These are phyloP conservation scores for Thielaviopsis musarum DNA, from an alignment of 2,329 filamentous ascomycete species.

Conservation along the genomic window DNA sequence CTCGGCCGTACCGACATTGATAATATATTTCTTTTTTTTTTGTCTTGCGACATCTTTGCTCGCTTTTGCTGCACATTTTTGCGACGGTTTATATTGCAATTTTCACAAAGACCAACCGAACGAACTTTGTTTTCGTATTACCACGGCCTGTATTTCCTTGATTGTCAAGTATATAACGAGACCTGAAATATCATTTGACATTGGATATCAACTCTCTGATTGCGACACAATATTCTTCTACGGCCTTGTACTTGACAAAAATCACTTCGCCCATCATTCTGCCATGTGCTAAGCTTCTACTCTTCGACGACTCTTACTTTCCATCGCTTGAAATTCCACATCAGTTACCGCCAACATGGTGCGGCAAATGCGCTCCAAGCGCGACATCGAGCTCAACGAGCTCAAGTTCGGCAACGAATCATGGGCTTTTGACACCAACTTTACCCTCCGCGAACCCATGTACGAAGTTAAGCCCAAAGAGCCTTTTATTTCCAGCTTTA, in stretches of 20 bases:
- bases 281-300: too few relatives aligned
- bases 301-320: background rate
- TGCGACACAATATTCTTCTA: too few relatives aligned
- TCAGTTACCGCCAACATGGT: slow-evolving; percentile 20
- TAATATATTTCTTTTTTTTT: background rate
- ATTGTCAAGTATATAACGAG: too few relatives aligned
- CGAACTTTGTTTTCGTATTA: too few relatives aligned
- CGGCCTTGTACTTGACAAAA: too few relatives aligned
- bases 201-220: too few relatives aligned
- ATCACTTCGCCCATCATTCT: too few relatives aligned
- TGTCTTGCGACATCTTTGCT: background rate
- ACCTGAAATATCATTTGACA: too few relatives aligned
- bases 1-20: too few relatives aligned
- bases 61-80: background rate
- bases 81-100: background rate
- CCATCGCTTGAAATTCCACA: background rate
- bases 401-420: slow-evolving; percentile 22
- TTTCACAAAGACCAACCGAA: too few relatives aligned
- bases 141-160: too few relatives aligned
- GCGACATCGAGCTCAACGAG: slow-evolving; percentile 37
- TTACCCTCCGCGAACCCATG: slow-evolving; percentile 10
- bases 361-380: slow-evolving; percentile 15
- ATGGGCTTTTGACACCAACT: slow-evolving; percentile 11
- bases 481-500: slow-evolving; percentile 9
- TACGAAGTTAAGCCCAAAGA: slow-evolving; percentile 12